Base-by-base conservation (phyloP, 31 red algal genomes). In the Bonnemaisonia californica region DNA sequence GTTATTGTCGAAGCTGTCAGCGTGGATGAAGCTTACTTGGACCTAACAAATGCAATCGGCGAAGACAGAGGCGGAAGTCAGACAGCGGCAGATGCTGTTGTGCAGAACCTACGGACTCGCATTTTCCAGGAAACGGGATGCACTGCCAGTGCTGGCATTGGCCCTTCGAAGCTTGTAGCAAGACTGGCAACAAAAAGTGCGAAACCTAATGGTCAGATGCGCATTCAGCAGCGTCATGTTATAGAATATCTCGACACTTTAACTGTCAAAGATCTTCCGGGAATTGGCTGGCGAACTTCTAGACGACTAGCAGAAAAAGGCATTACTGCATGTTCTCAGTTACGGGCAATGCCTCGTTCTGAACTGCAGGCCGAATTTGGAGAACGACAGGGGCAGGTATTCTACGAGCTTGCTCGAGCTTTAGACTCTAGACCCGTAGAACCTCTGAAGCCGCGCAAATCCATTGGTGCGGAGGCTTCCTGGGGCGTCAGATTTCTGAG, bases 21-120 rank as follows among this genome's bases (percentile, higher is more conserved):
- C 34, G 75, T 98, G 1, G 95, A 98, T 42, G 95, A 98, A 62
- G 95, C 95, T 37, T 98, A 89, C 64, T 56, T 98, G 11, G 92
- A 94, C 33, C 62, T 94, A 41, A 96, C 88, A 18, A 36, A 69
- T 16, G 63, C 66, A 13, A 60, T 71, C 13, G 75, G 41, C 13
- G 66, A 71, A 27, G 67, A 69, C 38, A 45, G 57, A 11, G 78
- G 21, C 57, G 48, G n/a, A 28, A 83, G 70, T 47, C 78, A 71
- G 22, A 58, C 64, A 8, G 61, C 27, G 55, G 84, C 88, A 0
- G 72, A 90, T n/a, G 70, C 57, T 47, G 57, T 96, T 30, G 79
- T 71, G 55, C 41, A 59, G 69, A 74, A 71, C 28, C 66, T 98
- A 16, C 83, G 92, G 57, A 40, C 40, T 41, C 64, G 75, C 9